Percentiles rank a stretch among this genome's conserved stretches.
Evolutionary conservation across 148 eudicot species (phyloP).

Genomic region (Rhododendron mucronatum): DNA sequence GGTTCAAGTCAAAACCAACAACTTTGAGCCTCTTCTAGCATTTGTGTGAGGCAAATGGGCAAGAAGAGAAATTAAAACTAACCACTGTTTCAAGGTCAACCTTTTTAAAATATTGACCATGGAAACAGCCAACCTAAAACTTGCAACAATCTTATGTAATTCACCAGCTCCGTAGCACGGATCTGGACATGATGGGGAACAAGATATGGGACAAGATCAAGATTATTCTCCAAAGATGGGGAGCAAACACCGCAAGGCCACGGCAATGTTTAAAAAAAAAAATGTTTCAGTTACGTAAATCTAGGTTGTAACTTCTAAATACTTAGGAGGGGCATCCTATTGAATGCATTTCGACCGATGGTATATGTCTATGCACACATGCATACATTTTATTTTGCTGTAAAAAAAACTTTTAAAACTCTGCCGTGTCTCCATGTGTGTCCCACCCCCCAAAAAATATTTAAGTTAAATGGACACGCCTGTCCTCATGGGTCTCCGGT

Average conservation of each 20-base stretch:
- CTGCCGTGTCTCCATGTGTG: not conserved
- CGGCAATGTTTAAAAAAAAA: too few relatives aligned
- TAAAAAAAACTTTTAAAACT: not conserved
- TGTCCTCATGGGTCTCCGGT: not conserved
- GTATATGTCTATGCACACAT: not conserved
- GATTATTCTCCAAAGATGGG: too few relatives aligned
- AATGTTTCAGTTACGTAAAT: too few relatives aligned
- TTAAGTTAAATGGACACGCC: not conserved
- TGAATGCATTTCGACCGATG: not conserved
- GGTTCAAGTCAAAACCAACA: not conserved
- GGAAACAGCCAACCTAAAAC: not conserved
- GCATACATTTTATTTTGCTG: not conserved
- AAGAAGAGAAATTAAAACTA: not conserved
- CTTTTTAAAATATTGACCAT: not conserved
- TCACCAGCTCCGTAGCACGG: not conserved
- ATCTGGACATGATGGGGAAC: not conserved
- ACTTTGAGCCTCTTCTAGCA: not conserved
- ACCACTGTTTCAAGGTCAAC: not conserved
- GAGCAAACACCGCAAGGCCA: too few relatives aligned
- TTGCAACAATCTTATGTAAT: not conserved
- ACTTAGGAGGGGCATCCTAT: not conserved
- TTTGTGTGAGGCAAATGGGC: not conserved
- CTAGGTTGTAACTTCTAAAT: not conserved
- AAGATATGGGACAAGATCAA: not conserved
- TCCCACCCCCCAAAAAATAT: not conserved